Conservation (phyloP, 371 early-diverging fungal species). For the Lichtheimia ramosa region DNA sequence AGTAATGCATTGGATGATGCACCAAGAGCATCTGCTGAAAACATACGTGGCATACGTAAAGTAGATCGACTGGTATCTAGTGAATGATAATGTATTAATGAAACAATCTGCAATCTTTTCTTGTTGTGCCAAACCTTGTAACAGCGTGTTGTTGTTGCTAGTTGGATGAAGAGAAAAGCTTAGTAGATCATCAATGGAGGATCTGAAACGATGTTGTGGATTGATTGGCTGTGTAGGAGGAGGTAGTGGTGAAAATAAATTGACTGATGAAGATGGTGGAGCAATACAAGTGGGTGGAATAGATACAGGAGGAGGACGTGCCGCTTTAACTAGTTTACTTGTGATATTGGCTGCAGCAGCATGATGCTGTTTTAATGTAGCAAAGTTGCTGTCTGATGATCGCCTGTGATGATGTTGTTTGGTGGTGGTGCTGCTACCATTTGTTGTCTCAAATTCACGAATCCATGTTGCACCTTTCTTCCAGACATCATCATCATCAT, state of each 20-base stretch:
- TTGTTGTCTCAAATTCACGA: constrained; percentile 5
- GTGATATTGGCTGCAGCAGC: no score
- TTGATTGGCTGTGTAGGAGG: neutral
- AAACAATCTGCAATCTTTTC: no score
- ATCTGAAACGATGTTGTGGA: no score
- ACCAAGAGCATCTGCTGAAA: neutral
- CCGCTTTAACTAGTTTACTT: neutral
- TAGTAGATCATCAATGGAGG: no score
- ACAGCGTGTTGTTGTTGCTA: no score
- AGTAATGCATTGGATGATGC: neutral
- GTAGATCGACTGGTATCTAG: no score
- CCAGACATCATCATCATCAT: constrained; percentile 3
- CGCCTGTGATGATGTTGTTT: neutral
- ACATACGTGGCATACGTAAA: no score
- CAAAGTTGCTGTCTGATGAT: no score
- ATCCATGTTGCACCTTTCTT: constrained; percentile 8
- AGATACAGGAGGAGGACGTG: neutral
- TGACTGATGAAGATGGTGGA: neutral
- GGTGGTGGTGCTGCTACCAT: neutral
- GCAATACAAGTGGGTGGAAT: neutral
- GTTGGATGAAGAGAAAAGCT: no score
- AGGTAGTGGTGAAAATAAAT: neutral
- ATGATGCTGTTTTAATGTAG: no score
- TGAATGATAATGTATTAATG: no score
- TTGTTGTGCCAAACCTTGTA: no score